Base-by-base conservation (phyloP, 306 rosid species). In the Amphicarpaea edgeworthii region DNA sequence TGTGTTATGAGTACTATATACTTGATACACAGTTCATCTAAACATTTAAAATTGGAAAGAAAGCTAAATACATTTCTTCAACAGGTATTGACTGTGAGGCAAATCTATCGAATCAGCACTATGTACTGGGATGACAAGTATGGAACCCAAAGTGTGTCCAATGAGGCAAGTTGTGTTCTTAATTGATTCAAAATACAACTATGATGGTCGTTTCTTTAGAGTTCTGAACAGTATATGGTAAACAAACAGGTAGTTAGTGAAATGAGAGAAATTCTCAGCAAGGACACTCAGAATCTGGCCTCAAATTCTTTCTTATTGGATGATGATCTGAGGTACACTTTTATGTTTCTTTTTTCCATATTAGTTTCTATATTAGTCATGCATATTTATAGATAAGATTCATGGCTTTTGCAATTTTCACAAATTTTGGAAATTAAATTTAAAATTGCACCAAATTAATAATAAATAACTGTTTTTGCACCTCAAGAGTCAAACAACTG, bases 61-160 rank as follows among this genome's bases (percentile, higher is more conserved):
- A 55, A 43, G 28, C 73, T 58, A 67, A 66, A 67, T 59, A 10
- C 70, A 40, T 61, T 78, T 60, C 11, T 64, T 79, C 63, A 65
- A 70, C 88, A 95, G 99, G 97, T 83, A 32, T 83, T 95, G 86
- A 95, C 99, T 15, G 91, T 95, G 76, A 90, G 99, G 82, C 99
- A 95, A 89, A 92, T 95, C 66, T 92, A 95, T 79, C 99, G 98
- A 19, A 92, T 95, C 72, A 95, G 98, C 88, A 95, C 99, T 0
- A 90, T 95, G 99, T 95, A 90, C 86, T 95, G 99, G 97, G 99
- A 95, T 89, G 99, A 95, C 93, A 95, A 95, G 84, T 90, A 95
- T 47, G 97, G 98, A 83, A 92, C 99, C 55, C 99, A 89, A 84
- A 95, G 98, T 57, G 99, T 95, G 55, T 95, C 99, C 76, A 95